Percentiles rank a stretch among this genome's conserved stretches.
phyloP scores from a whole-genome alignment of 805 yeast genomes.

The Zygoascus tannicola region DNA sequence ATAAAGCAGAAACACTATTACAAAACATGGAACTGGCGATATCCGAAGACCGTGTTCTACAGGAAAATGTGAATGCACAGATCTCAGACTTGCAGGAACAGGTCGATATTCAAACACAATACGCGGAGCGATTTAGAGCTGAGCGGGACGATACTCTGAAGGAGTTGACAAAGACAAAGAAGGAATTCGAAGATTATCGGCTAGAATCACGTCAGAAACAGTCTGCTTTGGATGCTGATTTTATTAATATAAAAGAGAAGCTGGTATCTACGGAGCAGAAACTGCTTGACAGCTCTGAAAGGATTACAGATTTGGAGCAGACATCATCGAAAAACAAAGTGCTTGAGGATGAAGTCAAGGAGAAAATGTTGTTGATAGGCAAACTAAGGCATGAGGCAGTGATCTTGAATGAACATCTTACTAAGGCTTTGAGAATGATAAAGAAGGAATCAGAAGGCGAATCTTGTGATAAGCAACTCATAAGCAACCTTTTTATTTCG shows the following conservation, averaged over 20 bases:
- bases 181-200: conserved; percentile 20
- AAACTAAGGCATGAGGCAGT: conserved; percentile 92
- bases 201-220: conserved; percentile 7
- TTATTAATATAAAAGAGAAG: conserved; percentile 7
- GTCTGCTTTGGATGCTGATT: conserved; percentile 10
- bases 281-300: conserved; percentile 13
- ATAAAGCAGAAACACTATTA: conserved; percentile 14
- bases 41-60: conserved; percentile 21
- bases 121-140: conserved; percentile 19
- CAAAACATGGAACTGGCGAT: conserved; percentile 28
- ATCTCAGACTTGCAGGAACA: conserved; percentile 27
- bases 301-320: conserved; percentile 15
- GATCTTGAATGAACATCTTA: conserved; percentile 83
- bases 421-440: conserved; percentile 82
- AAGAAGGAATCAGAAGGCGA: conserved; percentile 69
- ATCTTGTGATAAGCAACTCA: conserved; percentile 77
- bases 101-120: conserved; percentile 19
- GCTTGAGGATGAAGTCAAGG: conserved; percentile 49
- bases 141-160: conserved; percentile 17
- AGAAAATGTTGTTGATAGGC: conserved; percentile 72
- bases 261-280: not conserved
- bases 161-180: conserved; percentile 25
- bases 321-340: conserved; percentile 26
- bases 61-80: conserved; percentile 13
- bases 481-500: conserved; percentile 76